phyloP scores from a whole-genome alignment of 2,329 filamentous ascomycete species.

The Pseudocercospora macadamiae region DNA sequence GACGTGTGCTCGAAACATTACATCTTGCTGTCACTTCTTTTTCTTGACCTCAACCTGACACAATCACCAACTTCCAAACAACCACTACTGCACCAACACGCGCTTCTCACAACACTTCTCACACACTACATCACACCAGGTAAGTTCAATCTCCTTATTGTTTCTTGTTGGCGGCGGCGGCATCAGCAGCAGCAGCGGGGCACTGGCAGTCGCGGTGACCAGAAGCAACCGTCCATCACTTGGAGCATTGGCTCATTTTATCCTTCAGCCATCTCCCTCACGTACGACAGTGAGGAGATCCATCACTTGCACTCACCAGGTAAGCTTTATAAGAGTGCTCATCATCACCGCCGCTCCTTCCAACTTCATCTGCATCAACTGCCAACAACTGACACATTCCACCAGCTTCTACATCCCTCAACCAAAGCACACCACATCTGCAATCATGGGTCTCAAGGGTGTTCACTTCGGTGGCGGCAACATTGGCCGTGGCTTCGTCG shows the following conservation, averaged over 20 bases:
- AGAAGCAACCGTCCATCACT: neutral
- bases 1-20: no score
- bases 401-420: constrained; percentile 9
- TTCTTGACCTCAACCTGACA: neutral
- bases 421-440: constrained; percentile 22
- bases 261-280: neutral
- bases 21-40: neutral
- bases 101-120: constrained; percentile 1
- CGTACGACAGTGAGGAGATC: neutral
- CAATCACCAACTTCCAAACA: constrained; percentile 1
- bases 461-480: constrained; percentile 59
- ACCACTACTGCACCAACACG: constrained; percentile 1
- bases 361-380: neutral
- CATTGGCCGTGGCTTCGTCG: constrained; percentile 71
- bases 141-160: constrained; percentile 5
- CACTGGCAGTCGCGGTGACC: neutral
- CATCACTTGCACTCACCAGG: neutral
- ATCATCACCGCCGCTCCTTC: neutral
- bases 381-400: constrained; percentile 3
- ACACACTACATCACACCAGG: neutral
- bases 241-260: neutral
- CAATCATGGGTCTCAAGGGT: constrained; percentile 47
- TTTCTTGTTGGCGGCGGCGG: constrained; percentile 1
- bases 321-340: neutral
- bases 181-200: neutral